Evolutionary conservation across 768 basidiomycete species (phyloP), one percentile per base, ranked within the genome.

Genomic region (Boletellus ananas): DNA sequence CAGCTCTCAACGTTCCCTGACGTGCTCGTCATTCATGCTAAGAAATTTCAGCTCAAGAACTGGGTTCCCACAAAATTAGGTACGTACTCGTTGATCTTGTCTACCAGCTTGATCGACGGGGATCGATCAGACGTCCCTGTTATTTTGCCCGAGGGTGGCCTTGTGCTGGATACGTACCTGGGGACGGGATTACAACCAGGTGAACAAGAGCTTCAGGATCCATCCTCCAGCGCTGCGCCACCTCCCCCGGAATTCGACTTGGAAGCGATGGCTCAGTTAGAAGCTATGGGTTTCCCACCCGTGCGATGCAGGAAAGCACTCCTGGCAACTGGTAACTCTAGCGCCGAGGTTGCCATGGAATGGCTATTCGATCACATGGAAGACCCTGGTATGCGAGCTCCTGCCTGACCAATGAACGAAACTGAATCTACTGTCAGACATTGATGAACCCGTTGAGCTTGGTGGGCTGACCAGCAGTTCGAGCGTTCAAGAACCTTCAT

Each of bases 281-380:
- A 90, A 58, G 83, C 72, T 0, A 94, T 98, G 93, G 95, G 95
- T 0, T 98, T 99, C 76, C 89, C 94, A 0, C 64, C 71, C 0
- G 66, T 93, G 8, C 80, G 94, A 20, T 94, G 90, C 65, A 87
- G 95, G 59, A 94, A 92, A 58, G 96, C 94, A 0, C 66, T 98
- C 6, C 74, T 95, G 10, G 93, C 92, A 0, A 98, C 94, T 0
- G 91, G 92, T 0, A 84, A 85, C 57, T 71, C 67, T 14, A 82
- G 84, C 50, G 72, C 87, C 0, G 89, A 94, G 54, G 78, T 74
- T 0, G 96, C 96, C 0, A 95, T 95, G 93, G 85, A 92, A 51
- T 99, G 95, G 95, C 68, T 99, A 36, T 95, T 98, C 62, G 76
- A 68, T 38, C 95, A 97, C 66, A 90, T 94, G 90, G 94, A 97